These are phyloP conservation scores for Petasospora fabianii DNA, from an alignment of 1,139 yeast species.

Conservation along the genomic window DNA sequence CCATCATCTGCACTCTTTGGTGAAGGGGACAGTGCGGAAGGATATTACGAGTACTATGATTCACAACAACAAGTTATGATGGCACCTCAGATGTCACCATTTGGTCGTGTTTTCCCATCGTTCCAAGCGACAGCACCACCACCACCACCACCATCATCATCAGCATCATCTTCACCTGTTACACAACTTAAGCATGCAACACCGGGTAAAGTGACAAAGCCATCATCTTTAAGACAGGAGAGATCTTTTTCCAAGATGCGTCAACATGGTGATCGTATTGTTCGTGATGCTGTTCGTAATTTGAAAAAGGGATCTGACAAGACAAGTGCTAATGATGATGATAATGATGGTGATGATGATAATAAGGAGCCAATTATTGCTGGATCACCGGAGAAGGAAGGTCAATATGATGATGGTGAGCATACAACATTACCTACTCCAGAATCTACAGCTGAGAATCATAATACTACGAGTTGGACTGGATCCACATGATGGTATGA, in stretches of 20 bases:
- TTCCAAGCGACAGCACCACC: slow-evolving; percentile 32
- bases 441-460: slow-evolving; percentile 24
- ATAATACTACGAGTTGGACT: neutral
- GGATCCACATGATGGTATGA: slow-evolving; percentile 1
- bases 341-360: neutral
- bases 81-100: too few species aligned
- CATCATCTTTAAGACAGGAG: slow-evolving; percentile 8
- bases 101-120: slow-evolving; percentile 31
- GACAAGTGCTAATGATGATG: too few species aligned
- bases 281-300: neutral
- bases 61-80: neutral
- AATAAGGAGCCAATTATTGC: neutral
- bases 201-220: slow-evolving; percentile 6
- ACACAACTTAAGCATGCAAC: slow-evolving; percentile 1
- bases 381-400: neutral
- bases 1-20: slow-evolving; percentile 7
- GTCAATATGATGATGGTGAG: slow-evolving; percentile 11
- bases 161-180: neutral
- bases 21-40: slow-evolving; percentile 16
- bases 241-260: neutral
- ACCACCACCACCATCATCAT: neutral
- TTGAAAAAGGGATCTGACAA: too few species aligned
- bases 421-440: slow-evolving; percentile 27
- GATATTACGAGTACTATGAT: slow-evolving; percentile 20
- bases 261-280: neutral